Evolutionary conservation across 805 yeast genomes (phyloP).

Genomic region (Wickerhamomyces tratensis): DNA sequence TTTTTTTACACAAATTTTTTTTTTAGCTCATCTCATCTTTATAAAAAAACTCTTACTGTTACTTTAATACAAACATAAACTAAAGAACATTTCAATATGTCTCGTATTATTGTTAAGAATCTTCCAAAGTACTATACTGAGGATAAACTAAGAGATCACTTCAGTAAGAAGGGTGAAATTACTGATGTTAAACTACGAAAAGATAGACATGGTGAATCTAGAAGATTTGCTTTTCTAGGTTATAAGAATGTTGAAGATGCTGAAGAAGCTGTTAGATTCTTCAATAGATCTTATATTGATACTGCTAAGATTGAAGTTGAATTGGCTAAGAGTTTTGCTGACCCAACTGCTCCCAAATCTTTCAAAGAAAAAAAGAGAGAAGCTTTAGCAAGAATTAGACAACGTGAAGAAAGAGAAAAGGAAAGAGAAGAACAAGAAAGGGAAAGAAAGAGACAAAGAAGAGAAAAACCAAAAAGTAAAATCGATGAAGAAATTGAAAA

Average conservation of each 20-base stretch:
- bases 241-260: constrained; percentile 71
- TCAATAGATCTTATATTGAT: constrained; percentile 71
- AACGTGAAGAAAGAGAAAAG: constrained; percentile 39
- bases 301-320: constrained; percentile 74
- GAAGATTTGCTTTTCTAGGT: constrained; percentile 92
- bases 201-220: constrained; percentile 74
- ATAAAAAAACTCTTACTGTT: no score
- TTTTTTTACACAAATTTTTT: no score
- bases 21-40: no score
- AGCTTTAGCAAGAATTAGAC: constrained; percentile 33
- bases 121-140: constrained; percentile 74
- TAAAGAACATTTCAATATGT: constrained; percentile 29
- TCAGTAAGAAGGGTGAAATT: constrained; percentile 48
- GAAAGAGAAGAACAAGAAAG: constrained; percentile 28
- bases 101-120: constrained; percentile 88
- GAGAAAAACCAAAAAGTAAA: constrained; percentile 14
- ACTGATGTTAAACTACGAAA: constrained; percentile 85
- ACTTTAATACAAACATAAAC: no score
- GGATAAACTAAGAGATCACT: constrained; percentile 59
- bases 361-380: constrained; percentile 44
- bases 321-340: constrained; percentile 78
- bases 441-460: constrained; percentile 21
- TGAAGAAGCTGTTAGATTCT: constrained; percentile 62
- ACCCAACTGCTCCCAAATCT: constrained; percentile 69
- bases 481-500: constrained; percentile 54